These are phyloP conservation scores for Echinochloa phyllopogon DNA, from an alignment of 176 grass and related monocot species.

Conservation along the genomic window DNA sequence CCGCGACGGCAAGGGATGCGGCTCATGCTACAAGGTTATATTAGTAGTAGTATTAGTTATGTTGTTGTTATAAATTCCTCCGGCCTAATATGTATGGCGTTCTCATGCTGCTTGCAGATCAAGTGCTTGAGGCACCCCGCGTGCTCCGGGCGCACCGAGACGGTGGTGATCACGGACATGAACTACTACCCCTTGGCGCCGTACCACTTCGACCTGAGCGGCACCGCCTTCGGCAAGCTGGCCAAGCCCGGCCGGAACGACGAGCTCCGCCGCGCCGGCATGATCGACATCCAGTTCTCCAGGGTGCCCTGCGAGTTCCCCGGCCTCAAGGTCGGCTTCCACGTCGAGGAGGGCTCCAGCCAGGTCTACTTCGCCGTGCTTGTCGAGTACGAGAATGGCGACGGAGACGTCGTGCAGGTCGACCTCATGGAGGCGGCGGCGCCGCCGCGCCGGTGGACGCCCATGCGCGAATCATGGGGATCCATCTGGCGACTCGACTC, in stretches of 20 bases:
- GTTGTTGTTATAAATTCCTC: no score
- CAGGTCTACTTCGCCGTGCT: slow-evolving; percentile 67
- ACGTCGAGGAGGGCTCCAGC: slow-evolving; percentile 71
- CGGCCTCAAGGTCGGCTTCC: slow-evolving; percentile 73
- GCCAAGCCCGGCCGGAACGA: slow-evolving; percentile 61
- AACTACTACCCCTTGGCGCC: slow-evolving; percentile 59
- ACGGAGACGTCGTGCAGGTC: slow-evolving; percentile 75
- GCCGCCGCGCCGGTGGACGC: no score
- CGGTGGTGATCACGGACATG: slow-evolving; percentile 70
- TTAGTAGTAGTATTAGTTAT: no score
- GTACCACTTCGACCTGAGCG: slow-evolving; percentile 85
- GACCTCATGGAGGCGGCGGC: slow-evolving; percentile 53
- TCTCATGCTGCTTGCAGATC: no score
- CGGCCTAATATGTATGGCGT: no score
- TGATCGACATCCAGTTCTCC: slow-evolving; percentile 65
- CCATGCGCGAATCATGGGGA: slow-evolving; percentile 70
- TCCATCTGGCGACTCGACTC: slow-evolving; percentile 73
- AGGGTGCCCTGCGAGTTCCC: slow-evolving; percentile 77
- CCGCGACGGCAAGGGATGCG: slow-evolving; percentile 77
- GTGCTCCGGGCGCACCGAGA: slow-evolving; percentile 61
- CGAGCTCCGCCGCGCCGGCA: slow-evolving; percentile 67
- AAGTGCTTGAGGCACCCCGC: slow-evolving; percentile 52
- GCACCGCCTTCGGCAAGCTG: slow-evolving; percentile 73
- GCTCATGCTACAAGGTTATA: slow-evolving; percentile 79
- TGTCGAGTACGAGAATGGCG: slow-evolving; percentile 78